A percentile compares a stretch with the other conserved stretches of the same genome.
Conservation (phyloP, 352 stramenopile species). For the Pilasporangium apinafurcum region DNA sequence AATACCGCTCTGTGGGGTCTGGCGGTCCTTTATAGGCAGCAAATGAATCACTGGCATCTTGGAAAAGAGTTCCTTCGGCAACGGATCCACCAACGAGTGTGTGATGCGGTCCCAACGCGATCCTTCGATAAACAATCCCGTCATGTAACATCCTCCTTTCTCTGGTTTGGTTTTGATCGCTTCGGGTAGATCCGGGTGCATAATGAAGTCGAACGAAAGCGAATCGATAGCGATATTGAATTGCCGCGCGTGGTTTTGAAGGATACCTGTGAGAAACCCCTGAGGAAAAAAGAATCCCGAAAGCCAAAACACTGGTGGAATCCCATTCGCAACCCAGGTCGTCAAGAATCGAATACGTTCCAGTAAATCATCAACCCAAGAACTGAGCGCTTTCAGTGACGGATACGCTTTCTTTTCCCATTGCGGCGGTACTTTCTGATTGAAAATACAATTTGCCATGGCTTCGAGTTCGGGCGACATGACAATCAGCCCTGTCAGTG, state of each 20-base stretch:
- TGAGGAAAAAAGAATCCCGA: conserved; percentile 94
- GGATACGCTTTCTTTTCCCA: conserved; percentile 90
- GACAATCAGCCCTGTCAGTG: conserved; percentile 43
- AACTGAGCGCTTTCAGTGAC: conserved; percentile 84
- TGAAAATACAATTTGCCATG: conserved; percentile 82
- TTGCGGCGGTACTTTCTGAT: conserved; percentile 79
- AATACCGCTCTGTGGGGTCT: conserved; percentile 69
- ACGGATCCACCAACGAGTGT: conserved; percentile 79
- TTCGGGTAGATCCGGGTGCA: conserved; percentile 47
- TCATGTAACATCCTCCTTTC: conserved; percentile 86
- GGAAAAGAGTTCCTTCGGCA: conserved; percentile 91
- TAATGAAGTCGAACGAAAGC: conserved; percentile 75
- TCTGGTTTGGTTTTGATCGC: conserved; percentile 17
- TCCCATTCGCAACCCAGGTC: conserved; percentile 23
- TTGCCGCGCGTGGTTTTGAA: conserved; percentile 65
- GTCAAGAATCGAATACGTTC: conserved; percentile 65
- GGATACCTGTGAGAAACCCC: conserved; percentile 60
- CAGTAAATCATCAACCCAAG: conserved; percentile 87
- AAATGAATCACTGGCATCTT: conserved; percentile 88
- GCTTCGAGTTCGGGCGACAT: conserved; percentile 25
- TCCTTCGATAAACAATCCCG: conserved; percentile 89
- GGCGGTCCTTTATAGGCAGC: conserved; percentile 75
- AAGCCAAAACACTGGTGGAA: conserved; percentile 74
- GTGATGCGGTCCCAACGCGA: conserved; percentile 79
- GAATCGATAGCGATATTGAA: conserved; percentile 81